Base-by-base conservation (phyloP, 2,329 filamentous ascomycete species). In the Pestalotiopsis sp. region DNA sequence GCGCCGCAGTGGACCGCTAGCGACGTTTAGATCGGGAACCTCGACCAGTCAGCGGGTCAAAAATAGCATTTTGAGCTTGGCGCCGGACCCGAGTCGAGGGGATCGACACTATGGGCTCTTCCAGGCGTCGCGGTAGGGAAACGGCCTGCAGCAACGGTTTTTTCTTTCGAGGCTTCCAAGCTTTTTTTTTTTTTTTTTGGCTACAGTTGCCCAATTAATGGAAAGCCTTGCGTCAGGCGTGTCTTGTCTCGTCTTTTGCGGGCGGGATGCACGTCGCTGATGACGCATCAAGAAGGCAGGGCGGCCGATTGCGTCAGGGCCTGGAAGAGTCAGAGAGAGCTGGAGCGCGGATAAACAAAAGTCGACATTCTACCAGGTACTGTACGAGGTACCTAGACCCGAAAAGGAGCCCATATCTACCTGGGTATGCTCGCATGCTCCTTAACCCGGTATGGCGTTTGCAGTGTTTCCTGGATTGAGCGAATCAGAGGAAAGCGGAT, bases 31-130 rank as follows among this genome's bases (percentile, higher is more conserved):
- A 52, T 52, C 27, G 59, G 27, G 27, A 20, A 36, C 4, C 4
- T 62, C 59, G 27, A 62, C 59, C 59, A 62, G 27, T 62, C 59
- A 62, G 59, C 14, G 27, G 27, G 59, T 62, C 59, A 62, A 62
- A 62, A 62, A 62, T 62, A 62, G 59, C 59, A 36, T 27, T 62
- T 36, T 62, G n/a, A 20, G 59, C 59, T 62, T 62, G 31, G 59
- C 59, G 59, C 31, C 59, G 27, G 59, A 39, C 31, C 59, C 59
- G 59, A 62, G 14, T 36, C 27, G 31, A 62, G 59, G 45, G 27
- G 59, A 41, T 62, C 59, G 59, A 39, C 59, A 39, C 59, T 62
- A 20, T 20, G 36, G 59, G 36, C 36, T 39, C 12, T 62, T 62
- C 59, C 38, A 36, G 59, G 59, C 59, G 27, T 39, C 12, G 25